A percentile compares a stretch with the other conserved stretches of the same genome.
These are phyloP conservation scores for Aspergillus saccharolyticus DNA, from an alignment of 495 filamentous ascomycete species.

Conservation along the genomic window DNA sequence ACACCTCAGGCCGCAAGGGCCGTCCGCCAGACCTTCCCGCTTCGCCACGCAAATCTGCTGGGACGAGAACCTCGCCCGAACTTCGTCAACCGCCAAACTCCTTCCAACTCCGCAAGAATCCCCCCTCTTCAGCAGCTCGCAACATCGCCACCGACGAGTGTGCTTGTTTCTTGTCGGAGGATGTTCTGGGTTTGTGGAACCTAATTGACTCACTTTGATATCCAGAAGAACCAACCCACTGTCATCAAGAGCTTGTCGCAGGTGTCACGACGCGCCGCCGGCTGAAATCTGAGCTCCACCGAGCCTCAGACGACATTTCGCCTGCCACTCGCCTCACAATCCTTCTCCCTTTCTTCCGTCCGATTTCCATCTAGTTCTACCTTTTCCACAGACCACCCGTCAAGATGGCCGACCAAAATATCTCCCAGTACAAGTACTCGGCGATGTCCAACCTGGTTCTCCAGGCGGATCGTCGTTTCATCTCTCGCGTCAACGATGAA, in stretches of 20 bases:
- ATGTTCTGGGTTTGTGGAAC: constrained; percentile 42
- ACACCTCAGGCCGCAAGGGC: constrained; percentile 13
- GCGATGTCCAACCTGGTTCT: constrained; percentile 99
- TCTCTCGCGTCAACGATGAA: constrained; percentile 87
- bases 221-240: constrained; percentile 10
- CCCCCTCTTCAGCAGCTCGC: constrained; percentile 24
- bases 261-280: constrained; percentile 30
- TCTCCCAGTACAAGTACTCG: constrained; percentile 99
- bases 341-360: constrained; percentile 16
- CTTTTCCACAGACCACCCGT: constrained; percentile 13
- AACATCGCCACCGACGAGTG: constrained; percentile 25
- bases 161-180: constrained; percentile 33
- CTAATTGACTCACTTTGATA: constrained; percentile 17
- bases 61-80: constrained; percentile 21
- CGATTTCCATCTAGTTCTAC: constrained; percentile 16
- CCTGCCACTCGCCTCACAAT: constrained; percentile 25
- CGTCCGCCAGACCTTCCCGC: constrained; percentile 32
- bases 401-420: constrained; percentile 88
- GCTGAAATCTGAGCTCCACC: constrained; percentile 32
- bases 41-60: constrained; percentile 43
- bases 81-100: constrained; percentile 17
- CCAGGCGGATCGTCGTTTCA: constrained; percentile 96
- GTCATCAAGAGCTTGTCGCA: constrained; percentile 21
- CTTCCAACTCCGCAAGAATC: constrained; percentile 11
- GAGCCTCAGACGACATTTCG: constrained; percentile 27